phyloP scores from a whole-genome alignment of 1,284 basidiomycete genomes.

The Cryptococcus neoformans region DNA sequence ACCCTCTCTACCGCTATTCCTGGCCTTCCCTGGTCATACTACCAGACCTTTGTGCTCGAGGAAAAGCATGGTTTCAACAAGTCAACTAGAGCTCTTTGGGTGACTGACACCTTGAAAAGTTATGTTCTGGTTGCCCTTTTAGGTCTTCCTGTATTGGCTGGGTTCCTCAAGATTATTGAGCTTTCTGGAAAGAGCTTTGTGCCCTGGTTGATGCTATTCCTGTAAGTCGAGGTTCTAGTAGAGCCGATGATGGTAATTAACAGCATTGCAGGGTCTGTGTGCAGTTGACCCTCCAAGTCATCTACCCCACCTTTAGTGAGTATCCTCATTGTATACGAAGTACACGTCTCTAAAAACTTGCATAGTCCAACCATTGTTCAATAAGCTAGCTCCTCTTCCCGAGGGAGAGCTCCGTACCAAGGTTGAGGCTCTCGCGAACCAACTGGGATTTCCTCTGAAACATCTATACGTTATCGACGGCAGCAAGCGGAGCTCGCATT shows the following conservation, averaged over 20 bases:
- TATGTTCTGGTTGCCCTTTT: conserved; percentile 70
- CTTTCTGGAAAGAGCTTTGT: conserved; percentile 90
- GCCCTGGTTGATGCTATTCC: conserved; percentile 81
- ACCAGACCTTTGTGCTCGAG: conserved; percentile 91
- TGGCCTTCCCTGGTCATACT: conserved; percentile 68
- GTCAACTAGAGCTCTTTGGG: conserved; percentile 69
- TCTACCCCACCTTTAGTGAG: conserved; percentile 75
- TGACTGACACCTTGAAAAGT: conserved; percentile 75
- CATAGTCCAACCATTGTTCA: conserved; percentile 86
- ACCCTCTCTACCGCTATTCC: conserved; percentile 66
- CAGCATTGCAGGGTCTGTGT: conserved; percentile 61
- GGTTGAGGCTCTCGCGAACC: conserved; percentile 69
- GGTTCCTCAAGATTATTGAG: conserved; percentile 83
- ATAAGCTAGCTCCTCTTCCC: conserved; percentile 85
- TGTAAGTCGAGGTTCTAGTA: conserved; percentile 51
- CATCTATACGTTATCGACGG: conserved; percentile 97
- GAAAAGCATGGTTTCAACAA: conserved; percentile 98
- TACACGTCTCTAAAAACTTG: not conserved
- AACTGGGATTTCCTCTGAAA: conserved; percentile 89
- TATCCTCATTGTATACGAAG: not conserved
- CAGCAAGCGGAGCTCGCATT: conserved; percentile 89
- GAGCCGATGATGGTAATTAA: not conserved
- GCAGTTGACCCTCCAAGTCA: conserved; percentile 77
- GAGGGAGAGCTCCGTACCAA: conserved; percentile 67
- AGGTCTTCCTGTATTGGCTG: conserved; percentile 83